Evolutionary conservation across 768 basidiomycete genomes (phyloP).

Genomic region (Lactarius deliciosus): DNA sequence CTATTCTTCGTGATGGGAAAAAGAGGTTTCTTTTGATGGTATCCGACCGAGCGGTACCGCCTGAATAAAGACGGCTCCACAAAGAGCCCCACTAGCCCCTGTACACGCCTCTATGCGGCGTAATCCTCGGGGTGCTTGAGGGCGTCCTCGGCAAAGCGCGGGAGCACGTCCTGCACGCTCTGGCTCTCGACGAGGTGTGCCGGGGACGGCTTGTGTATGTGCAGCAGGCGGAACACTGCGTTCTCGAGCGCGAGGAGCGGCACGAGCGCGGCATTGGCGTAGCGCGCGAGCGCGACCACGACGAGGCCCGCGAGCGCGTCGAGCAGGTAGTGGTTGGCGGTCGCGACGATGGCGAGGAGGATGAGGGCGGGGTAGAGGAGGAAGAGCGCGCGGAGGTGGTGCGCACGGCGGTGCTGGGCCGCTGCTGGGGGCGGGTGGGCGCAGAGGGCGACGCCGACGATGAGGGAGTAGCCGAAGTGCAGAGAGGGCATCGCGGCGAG

Average conservation of each 20-base stretch:
- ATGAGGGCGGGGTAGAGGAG: constrained; percentile 20
- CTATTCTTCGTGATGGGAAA: neutral
- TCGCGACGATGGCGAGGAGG: constrained; percentile 24
- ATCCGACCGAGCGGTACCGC: neutral
- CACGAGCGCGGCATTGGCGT: constrained; percentile 16
- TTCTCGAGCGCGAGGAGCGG: constrained; percentile 20
- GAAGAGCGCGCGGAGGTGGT: constrained; percentile 6
- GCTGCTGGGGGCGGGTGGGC: neutral
- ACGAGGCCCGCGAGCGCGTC: constrained; percentile 17
- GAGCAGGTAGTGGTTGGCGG: constrained; percentile 26
- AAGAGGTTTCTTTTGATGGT: neutral
- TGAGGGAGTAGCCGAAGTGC: constrained; percentile 24
- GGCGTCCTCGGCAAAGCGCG: constrained; percentile 9
- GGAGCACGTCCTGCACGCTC: constrained; percentile 2
- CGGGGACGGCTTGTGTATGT: constrained; percentile 19
- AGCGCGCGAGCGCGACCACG: constrained; percentile 15
- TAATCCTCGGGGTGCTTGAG: neutral
- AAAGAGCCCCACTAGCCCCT: neutral
- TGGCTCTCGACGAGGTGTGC: neutral
- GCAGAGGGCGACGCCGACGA: constrained; percentile 22
- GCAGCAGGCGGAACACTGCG: constrained; percentile 1
- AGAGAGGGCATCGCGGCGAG: constrained; percentile 25
- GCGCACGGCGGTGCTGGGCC: too few relatives aligned
- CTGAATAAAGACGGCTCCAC: neutral
- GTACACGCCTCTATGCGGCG: neutral